Evolutionary conservation across 1,284 basidiomycete genomes (phyloP), one percentile per base, ranked within the genome.

Genomic region (Termitomyces sp.): DNA sequence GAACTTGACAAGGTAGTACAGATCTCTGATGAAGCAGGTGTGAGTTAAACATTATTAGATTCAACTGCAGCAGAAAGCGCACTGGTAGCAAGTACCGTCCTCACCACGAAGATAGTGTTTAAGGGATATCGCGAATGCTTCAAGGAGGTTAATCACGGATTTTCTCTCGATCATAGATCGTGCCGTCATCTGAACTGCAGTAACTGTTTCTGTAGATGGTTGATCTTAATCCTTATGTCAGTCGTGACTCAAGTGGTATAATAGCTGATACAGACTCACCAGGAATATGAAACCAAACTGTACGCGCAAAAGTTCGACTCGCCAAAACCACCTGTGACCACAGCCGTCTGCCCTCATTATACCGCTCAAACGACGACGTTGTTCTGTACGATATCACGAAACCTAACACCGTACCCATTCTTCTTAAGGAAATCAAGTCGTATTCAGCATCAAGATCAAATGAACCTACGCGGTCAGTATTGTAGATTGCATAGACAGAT

Each of bases 321-420:
- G 78, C 79, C 10, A 84, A 69, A 44, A 87, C 79, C 52, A 89
- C 84, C 59, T 83, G 78, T 4, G 83, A 83, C 88, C 88, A 91
- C 24, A 84, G 70, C 45, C 78, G 69, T 43, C 88, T 73, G 3
- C 88, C 88, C 62, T 91, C 88, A 60, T 83, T 84, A 68, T 90
- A 86, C 19, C 85, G 73, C 63, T 88, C 86, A 63, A 88, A 90
- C 19, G 86, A 86, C 2, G 86, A 86, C 2, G 86, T 88, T 0
- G 88, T 90, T 38, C 87, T 73, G 65, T 81, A 83, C 0, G 82
- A 82, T 52, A 86, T 78, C 38, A 85, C 77, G 59, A 86, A 84
- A 76, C 82, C 83, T 9, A 84, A 71, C 0, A 86, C 81, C 6
- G 82, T 84, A 74, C 84, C 83, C 42, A 83, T 66, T 10, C 82